A percentile compares a stretch with the other conserved stretches of the same genome.
Conservation (phyloP, 2,329 filamentous ascomycete species). For the Hypomyces perniciosus region DNA sequence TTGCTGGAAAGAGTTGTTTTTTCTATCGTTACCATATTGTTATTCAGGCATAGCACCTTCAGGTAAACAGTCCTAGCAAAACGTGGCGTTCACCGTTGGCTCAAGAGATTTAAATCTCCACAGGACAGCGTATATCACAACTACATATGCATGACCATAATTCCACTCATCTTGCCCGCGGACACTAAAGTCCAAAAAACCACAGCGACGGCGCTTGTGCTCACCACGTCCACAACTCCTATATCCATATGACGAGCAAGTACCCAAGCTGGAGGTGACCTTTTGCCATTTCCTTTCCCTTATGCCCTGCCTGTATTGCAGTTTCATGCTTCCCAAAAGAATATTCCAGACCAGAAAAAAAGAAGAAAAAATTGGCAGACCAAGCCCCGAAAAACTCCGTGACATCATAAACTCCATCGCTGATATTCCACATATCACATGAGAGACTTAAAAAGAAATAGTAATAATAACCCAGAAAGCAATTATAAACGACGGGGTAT, state of each 20-base stretch:
- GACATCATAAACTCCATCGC: conserved; percentile 26
- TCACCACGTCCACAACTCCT: conserved; percentile 9
- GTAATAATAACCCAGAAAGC: conserved; percentile 20
- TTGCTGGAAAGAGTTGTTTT: too few relatives aligned
- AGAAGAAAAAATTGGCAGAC: not conserved
- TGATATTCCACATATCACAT: conserved; percentile 26
- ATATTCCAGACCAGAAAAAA: not conserved
- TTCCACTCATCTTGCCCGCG: conserved; percentile 6
- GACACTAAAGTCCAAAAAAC: not conserved
- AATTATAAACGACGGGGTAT: not conserved
- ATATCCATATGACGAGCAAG: conserved; percentile 7
- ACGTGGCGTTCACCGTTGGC: not conserved
- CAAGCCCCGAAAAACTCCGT: conserved; percentile 10
- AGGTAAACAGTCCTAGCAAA: not conserved
- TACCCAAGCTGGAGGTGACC: not conserved
- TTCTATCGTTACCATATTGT: too few relatives aligned
- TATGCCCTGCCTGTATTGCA: not conserved
- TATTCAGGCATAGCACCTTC: not conserved
- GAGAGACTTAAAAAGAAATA: conserved; percentile 19
- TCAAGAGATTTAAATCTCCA: conserved; percentile 3
- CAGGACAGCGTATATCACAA: conserved; percentile 12
- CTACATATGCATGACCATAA: conserved; percentile 8
- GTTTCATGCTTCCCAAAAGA: too few relatives aligned
- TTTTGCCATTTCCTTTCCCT: not conserved
- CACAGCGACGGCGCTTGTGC: not conserved